Conservation (phyloP, 2,329 filamentous ascomycete genomes). For the Alternaria alternata region DNA sequence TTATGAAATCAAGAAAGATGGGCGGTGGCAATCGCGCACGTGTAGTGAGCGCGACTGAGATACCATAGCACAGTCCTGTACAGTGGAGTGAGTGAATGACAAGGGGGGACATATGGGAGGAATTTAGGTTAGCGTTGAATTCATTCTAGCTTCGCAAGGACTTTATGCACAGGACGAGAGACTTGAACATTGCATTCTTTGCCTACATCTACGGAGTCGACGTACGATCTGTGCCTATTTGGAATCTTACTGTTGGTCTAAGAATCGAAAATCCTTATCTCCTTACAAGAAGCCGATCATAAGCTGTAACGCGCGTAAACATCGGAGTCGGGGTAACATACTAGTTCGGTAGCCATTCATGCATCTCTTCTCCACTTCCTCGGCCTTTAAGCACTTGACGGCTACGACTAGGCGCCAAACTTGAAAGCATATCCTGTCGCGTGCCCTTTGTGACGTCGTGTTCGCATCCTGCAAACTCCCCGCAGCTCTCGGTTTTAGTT, state of each 20-base stretch:
- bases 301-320: background rate
- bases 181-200: background rate
- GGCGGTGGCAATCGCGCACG: conserved; percentile 6
- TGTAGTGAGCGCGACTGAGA: background rate
- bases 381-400: background rate
- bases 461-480: background rate
- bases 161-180: background rate
- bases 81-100: background rate
- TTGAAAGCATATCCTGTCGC: background rate
- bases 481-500: background rate
- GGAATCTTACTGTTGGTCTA: background rate
- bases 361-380: background rate
- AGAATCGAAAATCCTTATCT: background rate
- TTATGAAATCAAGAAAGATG: conserved; percentile 8
- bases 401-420: background rate
- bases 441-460: background rate
- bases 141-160: background rate
- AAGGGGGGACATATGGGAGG: background rate
- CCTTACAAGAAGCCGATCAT: background rate
- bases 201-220: background rate
- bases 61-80: background rate
- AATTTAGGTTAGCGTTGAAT: no score
- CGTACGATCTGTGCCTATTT: background rate
- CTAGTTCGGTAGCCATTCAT: background rate
- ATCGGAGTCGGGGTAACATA: background rate